Evolutionary conservation across 2,329 filamentous ascomycete genomes (phyloP), one percentile per base, ranked within the genome.

Genomic region (Pseudopyrenochaeta lycopersici): DNA sequence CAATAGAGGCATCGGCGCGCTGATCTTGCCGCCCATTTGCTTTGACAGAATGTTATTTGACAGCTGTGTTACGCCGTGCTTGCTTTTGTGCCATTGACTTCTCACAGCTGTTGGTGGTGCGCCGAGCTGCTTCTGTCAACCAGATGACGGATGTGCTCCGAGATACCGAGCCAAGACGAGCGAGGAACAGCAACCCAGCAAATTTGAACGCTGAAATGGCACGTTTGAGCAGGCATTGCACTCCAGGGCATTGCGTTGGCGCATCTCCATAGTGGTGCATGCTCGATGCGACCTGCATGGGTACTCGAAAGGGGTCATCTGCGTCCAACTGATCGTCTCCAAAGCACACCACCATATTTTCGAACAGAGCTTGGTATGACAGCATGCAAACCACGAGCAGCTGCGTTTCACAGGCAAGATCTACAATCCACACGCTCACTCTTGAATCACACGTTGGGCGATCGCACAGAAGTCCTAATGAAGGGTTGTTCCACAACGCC

Each of bases 21-120:
- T 61, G 52, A 56, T 54, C 46, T 42, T 39, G 43, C 39, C 43
- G 32, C 32, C 40, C 39, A 15, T 50, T 12, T 38, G 33, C 47
- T 30, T 3, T 12, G 21, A 21, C 38, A 4, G 39, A 14, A 38
- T n/a, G 23, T 44, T 41, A 36, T 49, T 43, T 33, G 47, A 38
- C 23, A 17, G 10, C 7, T 27, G 3, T 30, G 7, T 6, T n/a
- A 20, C 30, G 31, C 23, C 31, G 31, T 43, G 10, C 15, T 41
- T 38, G 21, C 23, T 49, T 42, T 17, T 23, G 30, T 35, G 23
- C 23, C 30, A 15, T 21, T 31, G 40, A 14, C 15, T 29, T 3
- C 6, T 15, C 9, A 21, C 12, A 21, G 10, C 38, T 39, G 36
- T 18, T 18, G 27, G 18, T 49, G 31, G 33, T 43, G 42, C 42